A percentile compares a stretch with the other conserved stretches of the same genome.
Evolutionary conservation across 2,329 filamentous ascomycete genomes (phyloP).

Genomic region (Pseudogymnoascus verrucosus): DNA sequence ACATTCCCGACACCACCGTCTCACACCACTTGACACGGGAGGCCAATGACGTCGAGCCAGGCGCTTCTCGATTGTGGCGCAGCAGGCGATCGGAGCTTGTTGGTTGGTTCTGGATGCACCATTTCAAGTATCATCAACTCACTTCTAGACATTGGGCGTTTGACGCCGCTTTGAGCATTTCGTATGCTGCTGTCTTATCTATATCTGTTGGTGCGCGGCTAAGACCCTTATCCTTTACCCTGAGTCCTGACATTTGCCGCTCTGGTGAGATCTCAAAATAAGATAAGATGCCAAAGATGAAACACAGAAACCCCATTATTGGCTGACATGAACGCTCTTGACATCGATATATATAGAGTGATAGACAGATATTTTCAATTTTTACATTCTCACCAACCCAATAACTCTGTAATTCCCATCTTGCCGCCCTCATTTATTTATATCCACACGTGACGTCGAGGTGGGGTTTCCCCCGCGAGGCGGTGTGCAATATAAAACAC

Average conservation of each 20-base stretch:
- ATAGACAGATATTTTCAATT: background rate
- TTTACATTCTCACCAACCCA: background rate
- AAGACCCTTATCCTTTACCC: background rate
- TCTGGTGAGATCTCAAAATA: background rate
- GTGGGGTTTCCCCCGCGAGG: slow-evolving; percentile 4
- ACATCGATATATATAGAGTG: background rate
- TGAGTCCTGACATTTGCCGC: background rate
- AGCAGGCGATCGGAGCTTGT: slow-evolving; percentile 4
- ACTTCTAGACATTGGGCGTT: slow-evolving; percentile 2
- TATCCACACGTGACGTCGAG: slow-evolving; percentile 5
- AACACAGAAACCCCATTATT: background rate
- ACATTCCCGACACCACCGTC: slow-evolving; percentile 2
- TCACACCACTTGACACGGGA: slow-evolving; percentile 4
- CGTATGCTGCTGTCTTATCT: background rate
- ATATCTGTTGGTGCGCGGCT: slow-evolving; percentile 1
- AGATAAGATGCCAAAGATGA: background rate
- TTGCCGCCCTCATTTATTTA: background rate
- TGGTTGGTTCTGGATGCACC: background rate
- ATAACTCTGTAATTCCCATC: background rate
- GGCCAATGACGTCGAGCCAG: slow-evolving; percentile 2
- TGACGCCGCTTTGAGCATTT: background rate
- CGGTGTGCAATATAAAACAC: slow-evolving; percentile 9
- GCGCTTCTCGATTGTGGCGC: slow-evolving; percentile 7
- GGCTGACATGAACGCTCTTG: background rate
- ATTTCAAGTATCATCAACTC: background rate